These are phyloP conservation scores for Tympanopsis confertula DNA, from an alignment of 2,329 filamentous ascomycete genomes.

Conservation along the genomic window DNA sequence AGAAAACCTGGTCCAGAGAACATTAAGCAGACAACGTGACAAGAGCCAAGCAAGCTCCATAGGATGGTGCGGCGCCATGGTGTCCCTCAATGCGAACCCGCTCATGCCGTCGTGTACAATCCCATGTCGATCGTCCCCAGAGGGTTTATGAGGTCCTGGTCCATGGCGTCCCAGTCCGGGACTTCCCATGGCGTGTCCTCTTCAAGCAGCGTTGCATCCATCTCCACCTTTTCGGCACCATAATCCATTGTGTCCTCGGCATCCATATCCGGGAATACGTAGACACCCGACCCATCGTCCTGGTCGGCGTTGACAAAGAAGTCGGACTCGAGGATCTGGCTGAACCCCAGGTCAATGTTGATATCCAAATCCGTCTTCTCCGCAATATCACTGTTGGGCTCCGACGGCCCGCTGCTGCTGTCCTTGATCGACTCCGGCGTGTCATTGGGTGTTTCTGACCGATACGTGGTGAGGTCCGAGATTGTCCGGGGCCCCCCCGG, in stretches of 20 bases:
- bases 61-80: too few relatives aligned
- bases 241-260: background rate
- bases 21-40: too few relatives aligned
- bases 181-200: background rate
- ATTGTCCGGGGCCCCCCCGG: background rate
- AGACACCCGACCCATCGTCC: background rate
- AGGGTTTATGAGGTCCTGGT: too few relatives aligned
- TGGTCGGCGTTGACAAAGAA: too few relatives aligned
- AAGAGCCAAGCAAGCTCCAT: too few relatives aligned
- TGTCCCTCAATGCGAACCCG: too few relatives aligned
- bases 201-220: background rate
- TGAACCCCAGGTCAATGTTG: constrained; percentile 21
- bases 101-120: too few relatives aligned
- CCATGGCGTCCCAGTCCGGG: background rate
- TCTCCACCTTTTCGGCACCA: background rate
- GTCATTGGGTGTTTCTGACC: constrained; percentile 46
- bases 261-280: too few relatives aligned
- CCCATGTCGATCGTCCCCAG: too few relatives aligned
- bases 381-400: constrained; percentile 50
- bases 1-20: too few relatives aligned
- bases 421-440: constrained; percentile 56
- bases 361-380: constrained; percentile 42
- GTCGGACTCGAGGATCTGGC: too few relatives aligned
- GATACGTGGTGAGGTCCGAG: constrained; percentile 25
- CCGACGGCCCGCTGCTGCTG: constrained; percentile 33